Conservation (phyloP, 768 basidiomycete genomes). For the Pleurotus ostreatus region DNA sequence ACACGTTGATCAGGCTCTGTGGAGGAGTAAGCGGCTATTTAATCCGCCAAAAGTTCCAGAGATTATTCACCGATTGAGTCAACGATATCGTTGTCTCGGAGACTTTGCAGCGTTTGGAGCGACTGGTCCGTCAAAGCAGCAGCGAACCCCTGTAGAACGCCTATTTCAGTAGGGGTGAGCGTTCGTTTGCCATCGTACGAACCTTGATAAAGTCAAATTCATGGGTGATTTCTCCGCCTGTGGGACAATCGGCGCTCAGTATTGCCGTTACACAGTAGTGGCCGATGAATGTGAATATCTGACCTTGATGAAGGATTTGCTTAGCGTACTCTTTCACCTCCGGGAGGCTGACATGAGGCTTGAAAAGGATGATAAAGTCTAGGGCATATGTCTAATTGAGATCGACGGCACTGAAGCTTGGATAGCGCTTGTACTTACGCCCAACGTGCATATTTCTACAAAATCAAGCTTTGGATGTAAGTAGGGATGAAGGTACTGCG, state of each 20-base stretch:
- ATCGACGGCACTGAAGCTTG: background rate
- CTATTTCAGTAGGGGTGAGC: background rate
- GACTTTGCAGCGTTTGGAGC: background rate
- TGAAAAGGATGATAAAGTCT: conserved; percentile 10
- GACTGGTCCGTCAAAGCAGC: background rate
- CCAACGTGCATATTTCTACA: background rate
- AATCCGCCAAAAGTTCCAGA: no score
- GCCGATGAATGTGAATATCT: background rate
- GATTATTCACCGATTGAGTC: conserved; percentile 7
- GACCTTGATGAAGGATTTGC: background rate
- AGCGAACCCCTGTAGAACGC: conserved; percentile 7
- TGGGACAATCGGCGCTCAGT: background rate
- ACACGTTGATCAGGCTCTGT: background rate
- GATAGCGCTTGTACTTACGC: background rate
- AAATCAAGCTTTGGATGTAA: no score
- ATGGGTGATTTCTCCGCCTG: conserved; percentile 3
- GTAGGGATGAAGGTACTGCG: no score
- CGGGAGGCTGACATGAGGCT: background rate
- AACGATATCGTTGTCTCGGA: background rate
- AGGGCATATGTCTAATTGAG: background rate
- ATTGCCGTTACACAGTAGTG: background rate
- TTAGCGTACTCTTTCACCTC: conserved; percentile 6
- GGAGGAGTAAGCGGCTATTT: background rate
- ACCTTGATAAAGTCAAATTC: conserved; percentile 5
- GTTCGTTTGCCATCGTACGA: background rate